Percentiles rank a stretch among this genome's conserved stretches.
Evolutionary conservation across 345 rosid genomes (phyloP).

Genomic region (Angophora floribunda): DNA sequence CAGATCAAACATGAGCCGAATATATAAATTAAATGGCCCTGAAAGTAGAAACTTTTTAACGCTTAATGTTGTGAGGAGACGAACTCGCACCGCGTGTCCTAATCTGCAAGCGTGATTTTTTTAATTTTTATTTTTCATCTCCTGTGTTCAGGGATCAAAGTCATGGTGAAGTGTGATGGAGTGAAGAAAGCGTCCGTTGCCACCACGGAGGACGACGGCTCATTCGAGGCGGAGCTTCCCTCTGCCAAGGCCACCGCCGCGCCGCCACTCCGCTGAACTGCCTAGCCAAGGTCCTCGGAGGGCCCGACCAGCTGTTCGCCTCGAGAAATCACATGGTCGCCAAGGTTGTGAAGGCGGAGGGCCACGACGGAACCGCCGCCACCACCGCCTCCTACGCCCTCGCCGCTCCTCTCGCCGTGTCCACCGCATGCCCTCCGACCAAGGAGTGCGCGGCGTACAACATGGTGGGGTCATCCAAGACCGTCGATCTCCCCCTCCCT

Average conservation of each 20-base stretch:
- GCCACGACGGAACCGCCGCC: neutral
- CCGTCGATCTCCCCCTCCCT: conserved; percentile 71
- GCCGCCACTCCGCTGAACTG: conserved; percentile 12
- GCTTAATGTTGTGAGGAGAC: neutral
- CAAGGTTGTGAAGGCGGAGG: conserved; percentile 20
- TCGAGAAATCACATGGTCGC: conserved; percentile 29
- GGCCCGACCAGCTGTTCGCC: conserved; percentile 45
- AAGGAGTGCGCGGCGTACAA: neutral
- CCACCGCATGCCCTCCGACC: conserved; percentile 29
- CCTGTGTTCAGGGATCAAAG: conserved; percentile 35
- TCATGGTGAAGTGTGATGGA: conserved; percentile 50
- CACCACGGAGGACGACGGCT: conserved; percentile 35
- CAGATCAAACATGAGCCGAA: neutral
- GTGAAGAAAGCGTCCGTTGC: conserved; percentile 27
- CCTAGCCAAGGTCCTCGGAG: conserved; percentile 53
- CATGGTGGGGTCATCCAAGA: conserved; percentile 44
- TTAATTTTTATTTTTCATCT: neutral
- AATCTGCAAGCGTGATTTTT: neutral
- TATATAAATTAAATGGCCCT: neutral
- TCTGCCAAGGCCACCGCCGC: neutral
- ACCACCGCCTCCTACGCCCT: conserved; percentile 21
- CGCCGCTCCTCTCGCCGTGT: conserved; percentile 57
- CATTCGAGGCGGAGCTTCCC: conserved; percentile 55
- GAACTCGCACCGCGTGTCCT: neutral
- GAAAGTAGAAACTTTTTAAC: neutral